Base-by-base conservation (phyloP, 495 filamentous ascomycete genomes). In the Aspergillus biplanus region DNA sequence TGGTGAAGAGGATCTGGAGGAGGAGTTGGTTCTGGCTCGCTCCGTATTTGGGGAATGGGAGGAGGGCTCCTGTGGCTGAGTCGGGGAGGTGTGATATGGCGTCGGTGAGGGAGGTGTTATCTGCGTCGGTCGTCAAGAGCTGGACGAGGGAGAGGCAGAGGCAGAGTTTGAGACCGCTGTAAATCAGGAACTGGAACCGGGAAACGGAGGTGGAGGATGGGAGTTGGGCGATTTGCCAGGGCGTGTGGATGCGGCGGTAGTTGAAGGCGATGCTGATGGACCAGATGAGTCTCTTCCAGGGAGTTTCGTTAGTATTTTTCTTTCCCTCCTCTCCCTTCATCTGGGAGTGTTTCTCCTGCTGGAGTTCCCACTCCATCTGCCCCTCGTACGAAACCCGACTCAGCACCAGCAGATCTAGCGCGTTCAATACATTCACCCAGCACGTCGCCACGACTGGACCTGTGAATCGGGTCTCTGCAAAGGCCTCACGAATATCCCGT, bases 371-470 rank as follows among this genome's bases (percentile, higher is more conserved):
- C 16, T 57, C 46, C 0, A 52, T 15, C 50, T 71, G 66, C 9
- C 56, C 61, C 2, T 62, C 61, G 52, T 65, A 65, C 1, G 64
- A 66, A 12, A 62, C 64, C 2, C 64, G 69, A 42, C 58, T 67
- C 6, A 71, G 49, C 3, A 69, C 54, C 0, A 71, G 48, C 56
- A 71, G 27, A 21, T 71, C 69, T 7, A 71, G 35, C 27, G 61
- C 66, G 49, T 71, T 71, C 7, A 71, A 44, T 12, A 71, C 69
- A 21, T 65, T 67, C 52, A 71, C 62, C 69, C 66, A 68, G 49
- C 69, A 68, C 52, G 62, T 71, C 3, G 69, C 64, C 3, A 53
- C 64, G 2, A 71, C n/a, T 0, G 69, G 69, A 1, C 64, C 69
- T 5, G 59, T 61, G 42, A 62, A 8, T 3, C 64, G 35, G 0